Evolutionary conservation across 306 rosid genomes (phyloP).

Genomic region (Begonia peltatifolia): DNA sequence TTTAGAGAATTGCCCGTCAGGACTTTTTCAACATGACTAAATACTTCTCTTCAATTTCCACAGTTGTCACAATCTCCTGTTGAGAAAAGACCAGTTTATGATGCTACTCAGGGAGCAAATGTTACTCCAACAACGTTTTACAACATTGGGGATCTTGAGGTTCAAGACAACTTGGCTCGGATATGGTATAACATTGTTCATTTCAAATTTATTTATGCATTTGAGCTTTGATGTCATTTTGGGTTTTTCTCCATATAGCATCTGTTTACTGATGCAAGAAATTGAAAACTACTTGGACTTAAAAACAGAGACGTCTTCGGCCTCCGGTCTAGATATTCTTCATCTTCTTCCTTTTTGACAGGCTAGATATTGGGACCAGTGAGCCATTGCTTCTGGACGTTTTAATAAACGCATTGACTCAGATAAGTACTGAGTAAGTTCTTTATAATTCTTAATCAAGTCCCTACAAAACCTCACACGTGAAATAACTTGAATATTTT

Average conservation of each 20-base stretch:
- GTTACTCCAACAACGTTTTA: conserved; percentile 66
- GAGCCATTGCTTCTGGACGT: conserved; percentile 74
- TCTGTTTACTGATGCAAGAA: not conserved
- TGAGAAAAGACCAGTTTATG: conserved; percentile 67
- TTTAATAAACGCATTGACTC: conserved; percentile 77
- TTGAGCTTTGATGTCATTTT: too few species aligned
- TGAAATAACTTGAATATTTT: not conserved
- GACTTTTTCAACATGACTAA: too few species aligned
- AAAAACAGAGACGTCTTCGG: too few species aligned
- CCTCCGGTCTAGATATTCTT: too few species aligned
- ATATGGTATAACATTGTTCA: conserved; percentile 37
- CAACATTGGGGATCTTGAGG: conserved; percentile 86
- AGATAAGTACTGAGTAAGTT: conserved; percentile 87
- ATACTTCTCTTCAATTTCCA: not conserved
- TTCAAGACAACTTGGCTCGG: conserved; percentile 88
- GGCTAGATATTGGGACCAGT: conserved; percentile 79
- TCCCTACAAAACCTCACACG: not conserved
- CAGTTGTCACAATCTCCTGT: conserved; percentile 70
- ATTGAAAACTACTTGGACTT: too few species aligned
- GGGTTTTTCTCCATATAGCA: not conserved
- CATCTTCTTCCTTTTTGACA: conserved; percentile 18
- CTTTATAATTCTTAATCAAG: conserved; percentile 4
- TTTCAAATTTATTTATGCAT: too few species aligned
- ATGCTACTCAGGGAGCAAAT: conserved; percentile 69
- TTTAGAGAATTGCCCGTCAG: not conserved